Base-by-base conservation (phyloP, 2,329 filamentous ascomycete genomes). In the Fusarium denticulatum region DNA sequence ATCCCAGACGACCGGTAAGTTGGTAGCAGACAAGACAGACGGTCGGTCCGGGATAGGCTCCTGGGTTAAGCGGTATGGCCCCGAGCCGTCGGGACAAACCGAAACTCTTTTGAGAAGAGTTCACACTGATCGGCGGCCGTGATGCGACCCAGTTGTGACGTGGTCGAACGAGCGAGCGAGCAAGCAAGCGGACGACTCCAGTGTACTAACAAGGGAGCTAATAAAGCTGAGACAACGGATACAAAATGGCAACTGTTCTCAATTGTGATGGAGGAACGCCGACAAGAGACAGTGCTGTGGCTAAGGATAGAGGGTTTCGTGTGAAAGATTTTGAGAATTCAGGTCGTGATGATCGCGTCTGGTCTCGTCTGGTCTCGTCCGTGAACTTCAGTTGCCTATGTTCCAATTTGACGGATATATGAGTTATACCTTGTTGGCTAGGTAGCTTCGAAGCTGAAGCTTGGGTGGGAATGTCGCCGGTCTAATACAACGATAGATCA, bases 121-220 rank as follows among this genome's bases (percentile, higher is more conserved):
- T 73, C 61, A 52, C 61, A 66, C 64, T 57, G 67, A 72, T 75
- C 72, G 47, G 70, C 70, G 62, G 57, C 72, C 63, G 50, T 64
- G 42, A 67, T 77, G 75, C 68, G 69, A 68, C 75, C 64, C 52
- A 68, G 59, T 58, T 55, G 74, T 77, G 76, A 78, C 69, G 76
- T 78, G 76, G 73, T 76, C 76, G 50, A 77, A 70, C 67, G 60
- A 76, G 64, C 47, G 60, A 72, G 64, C 47, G 61, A 72, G 60
- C n/a, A n/a, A 24, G 22, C 20, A 47, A 47, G 45, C 14, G 20
- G 45, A n/a, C 24, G n/a, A 64, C 34, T 40, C 43, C 18, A 37
- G 24, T 24, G 42, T 24, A 36, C 32, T 36, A 52, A 47, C 26
- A 30, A 36, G n/a, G 49, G n/a, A 69, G 65, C 57, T 42, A 65